Percentiles rank a stretch among this genome's conserved stretches.
Evolutionary conservation across 192 early-diverging fungal genomes (phyloP).

Genomic region (Gamsiella multidivaricata): DNA sequence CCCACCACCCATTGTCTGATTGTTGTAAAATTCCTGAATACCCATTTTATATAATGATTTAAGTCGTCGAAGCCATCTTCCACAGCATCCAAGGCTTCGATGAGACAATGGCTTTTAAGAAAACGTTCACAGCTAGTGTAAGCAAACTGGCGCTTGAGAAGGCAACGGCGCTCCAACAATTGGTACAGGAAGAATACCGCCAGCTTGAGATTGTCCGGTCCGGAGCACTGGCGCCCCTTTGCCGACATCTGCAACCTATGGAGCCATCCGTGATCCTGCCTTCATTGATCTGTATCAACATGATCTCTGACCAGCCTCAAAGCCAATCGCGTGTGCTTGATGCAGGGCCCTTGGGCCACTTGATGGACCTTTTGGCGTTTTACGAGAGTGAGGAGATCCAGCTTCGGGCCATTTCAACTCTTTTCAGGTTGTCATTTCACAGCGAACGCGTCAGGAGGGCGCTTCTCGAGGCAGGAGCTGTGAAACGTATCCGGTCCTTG

Average conservation of each 20-base stretch:
- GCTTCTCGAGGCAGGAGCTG: conserved; percentile 80
- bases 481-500: conserved; percentile 74
- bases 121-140: too few relatives aligned
- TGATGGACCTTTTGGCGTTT: conserved; percentile 72
- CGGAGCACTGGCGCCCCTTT: conserved; percentile 78
- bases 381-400: conserved; percentile 85
- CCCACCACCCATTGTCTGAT: too few relatives aligned
- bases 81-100: too few relatives aligned
- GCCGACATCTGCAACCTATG: conserved; percentile 77
- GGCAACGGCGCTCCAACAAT: conserved; percentile 84
- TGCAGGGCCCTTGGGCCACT: conserved; percentile 77
- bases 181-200: conserved; percentile 89
- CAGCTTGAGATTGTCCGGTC: conserved; percentile 83
- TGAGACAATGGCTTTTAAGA: too few relatives aligned
- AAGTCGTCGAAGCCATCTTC: too few relatives aligned
- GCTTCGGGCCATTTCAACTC: conserved; percentile 85
- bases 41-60: too few relatives aligned
- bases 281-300: conserved; percentile 87
- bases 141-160: conserved; percentile 90
- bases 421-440: conserved; percentile 84
- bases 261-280: conserved; percentile 82
- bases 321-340: conserved; percentile 89
- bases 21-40: too few relatives aligned
- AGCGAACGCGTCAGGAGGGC: conserved; percentile 79
- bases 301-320: conserved; percentile 86